phyloP scores from a whole-genome alignment of 2,329 filamentous ascomycete genomes.

The Phyllachora maydis region DNA sequence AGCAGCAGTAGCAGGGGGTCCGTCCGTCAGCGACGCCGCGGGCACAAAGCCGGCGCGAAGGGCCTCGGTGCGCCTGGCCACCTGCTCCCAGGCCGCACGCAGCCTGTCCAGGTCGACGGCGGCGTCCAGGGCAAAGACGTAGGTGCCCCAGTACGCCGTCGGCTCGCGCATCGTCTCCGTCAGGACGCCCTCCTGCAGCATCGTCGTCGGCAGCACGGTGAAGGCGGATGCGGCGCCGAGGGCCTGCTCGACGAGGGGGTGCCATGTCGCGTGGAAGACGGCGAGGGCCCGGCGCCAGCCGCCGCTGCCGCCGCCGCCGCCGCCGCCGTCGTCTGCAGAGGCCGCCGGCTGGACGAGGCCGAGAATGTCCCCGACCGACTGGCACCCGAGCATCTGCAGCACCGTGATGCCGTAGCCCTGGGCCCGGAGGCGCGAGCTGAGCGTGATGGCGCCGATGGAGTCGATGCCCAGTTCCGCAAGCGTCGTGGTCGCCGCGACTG shows the following conservation, averaged over 20 bases:
- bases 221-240: background rate
- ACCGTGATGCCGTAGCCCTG: background rate
- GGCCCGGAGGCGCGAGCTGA: background rate
- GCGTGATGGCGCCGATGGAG: constrained; percentile 1
- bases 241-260: background rate
- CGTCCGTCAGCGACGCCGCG: background rate
- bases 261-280: background rate
- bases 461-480: background rate
- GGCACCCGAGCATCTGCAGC: background rate
- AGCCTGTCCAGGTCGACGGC: background rate
- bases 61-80: background rate
- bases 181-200: constrained; percentile 1
- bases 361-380: background rate
- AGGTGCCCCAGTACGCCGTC: background rate
- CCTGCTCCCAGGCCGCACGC: background rate
- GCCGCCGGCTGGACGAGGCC: too few relatives aligned
- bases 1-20: too few relatives aligned
- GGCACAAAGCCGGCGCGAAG: constrained; percentile 1
- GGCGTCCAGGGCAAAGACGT: background rate
- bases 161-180: background rate
- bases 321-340: too few relatives aligned
- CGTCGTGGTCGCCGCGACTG: background rate
- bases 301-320: too few relatives aligned
- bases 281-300: background rate
- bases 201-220: background rate